A percentile compares a stretch with the other conserved stretches of the same genome.
These are phyloP conservation scores for Huiozyma sinensis DNA, from an alignment of 805 yeast species.

Conservation along the genomic window DNA sequence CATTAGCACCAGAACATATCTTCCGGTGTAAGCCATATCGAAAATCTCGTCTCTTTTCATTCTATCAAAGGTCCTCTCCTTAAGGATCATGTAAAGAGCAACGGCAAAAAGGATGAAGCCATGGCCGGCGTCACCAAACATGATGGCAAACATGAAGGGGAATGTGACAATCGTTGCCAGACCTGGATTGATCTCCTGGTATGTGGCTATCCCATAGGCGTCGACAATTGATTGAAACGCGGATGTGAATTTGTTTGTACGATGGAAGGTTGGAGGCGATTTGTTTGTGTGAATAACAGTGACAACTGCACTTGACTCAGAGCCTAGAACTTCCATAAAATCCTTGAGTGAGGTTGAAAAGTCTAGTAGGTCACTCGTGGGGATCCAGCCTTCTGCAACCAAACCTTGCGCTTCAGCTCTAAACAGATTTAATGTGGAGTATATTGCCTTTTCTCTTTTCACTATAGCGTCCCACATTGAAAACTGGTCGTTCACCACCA, in stretches of 20 bases:
- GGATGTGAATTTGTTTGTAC: slow-evolving; percentile 85
- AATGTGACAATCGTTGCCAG: slow-evolving; percentile 89
- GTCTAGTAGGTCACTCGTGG: slow-evolving; percentile 59
- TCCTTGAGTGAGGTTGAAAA: slow-evolving; percentile 59
- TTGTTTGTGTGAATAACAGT: slow-evolving; percentile 60
- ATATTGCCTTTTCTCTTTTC: slow-evolving; percentile 75
- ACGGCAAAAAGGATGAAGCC: slow-evolving; percentile 74
- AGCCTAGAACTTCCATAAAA: slow-evolving; percentile 23
- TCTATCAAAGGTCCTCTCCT: slow-evolving; percentile 59
- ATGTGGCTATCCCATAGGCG: slow-evolving; percentile 88
- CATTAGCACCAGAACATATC: slow-evolving; percentile 86
- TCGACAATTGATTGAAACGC: slow-evolving; percentile 93
- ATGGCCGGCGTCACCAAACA: slow-evolving; percentile 98
- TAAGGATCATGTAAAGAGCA: slow-evolving; percentile 57
- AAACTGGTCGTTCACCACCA: slow-evolving; percentile 64
- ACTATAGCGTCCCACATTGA: slow-evolving; percentile 61
- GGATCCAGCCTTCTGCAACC: slow-evolving; percentile 96
- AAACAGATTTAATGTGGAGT: slow-evolving; percentile 63
- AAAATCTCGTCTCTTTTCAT: slow-evolving; percentile 83
- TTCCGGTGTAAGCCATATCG: slow-evolving; percentile 91
- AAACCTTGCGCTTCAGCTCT: slow-evolving; percentile 78
- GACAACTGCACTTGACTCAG: slow-evolving; percentile 44
- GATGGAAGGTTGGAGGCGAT: slow-evolving; percentile 90
- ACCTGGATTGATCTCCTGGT: slow-evolving; percentile 94
- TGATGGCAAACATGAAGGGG: slow-evolving; percentile 97